These are phyloP conservation scores for Cladosporium colombiae DNA, from an alignment of 2,329 filamentous ascomycete species.

Conservation along the genomic window DNA sequence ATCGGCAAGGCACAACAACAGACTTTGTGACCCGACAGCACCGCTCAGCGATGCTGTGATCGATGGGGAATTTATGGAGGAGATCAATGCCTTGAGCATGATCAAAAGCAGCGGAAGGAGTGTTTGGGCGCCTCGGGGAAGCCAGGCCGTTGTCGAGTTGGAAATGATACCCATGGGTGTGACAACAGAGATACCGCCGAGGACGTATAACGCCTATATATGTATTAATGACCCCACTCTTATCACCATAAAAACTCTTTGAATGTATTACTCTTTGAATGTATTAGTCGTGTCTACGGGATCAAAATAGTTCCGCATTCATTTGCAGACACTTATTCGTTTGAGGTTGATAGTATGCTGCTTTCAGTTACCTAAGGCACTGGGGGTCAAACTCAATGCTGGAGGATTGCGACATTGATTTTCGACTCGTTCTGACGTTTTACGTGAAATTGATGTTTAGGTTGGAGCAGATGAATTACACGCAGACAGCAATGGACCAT, in stretches of 20 bases:
- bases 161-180: not conserved
- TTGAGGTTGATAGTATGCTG: not conserved
- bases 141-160: not conserved
- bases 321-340: not conserved
- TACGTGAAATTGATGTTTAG: not conserved
- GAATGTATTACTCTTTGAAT: no score
- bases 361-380: not conserved
- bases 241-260: not conserved
- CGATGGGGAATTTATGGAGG: not conserved
- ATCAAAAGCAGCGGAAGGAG: not conserved
- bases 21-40: not conserved
- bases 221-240: conserved; percentile 4
- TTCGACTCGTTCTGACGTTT: not conserved
- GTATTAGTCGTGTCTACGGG: not conserved
- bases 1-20: not conserved
- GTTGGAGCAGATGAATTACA: not conserved
- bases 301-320: not conserved
- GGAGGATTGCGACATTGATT: not conserved
- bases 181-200: not conserved
- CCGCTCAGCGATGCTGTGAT: not conserved
- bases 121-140: not conserved
- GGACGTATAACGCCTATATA: conserved; percentile 1
- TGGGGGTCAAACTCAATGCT: not conserved
- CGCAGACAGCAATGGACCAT: not conserved
- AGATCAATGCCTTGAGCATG: not conserved